These are phyloP conservation scores for Paramecium primaurelia DNA, from an alignment of 73 alveolate species.

Conservation along the genomic window DNA sequence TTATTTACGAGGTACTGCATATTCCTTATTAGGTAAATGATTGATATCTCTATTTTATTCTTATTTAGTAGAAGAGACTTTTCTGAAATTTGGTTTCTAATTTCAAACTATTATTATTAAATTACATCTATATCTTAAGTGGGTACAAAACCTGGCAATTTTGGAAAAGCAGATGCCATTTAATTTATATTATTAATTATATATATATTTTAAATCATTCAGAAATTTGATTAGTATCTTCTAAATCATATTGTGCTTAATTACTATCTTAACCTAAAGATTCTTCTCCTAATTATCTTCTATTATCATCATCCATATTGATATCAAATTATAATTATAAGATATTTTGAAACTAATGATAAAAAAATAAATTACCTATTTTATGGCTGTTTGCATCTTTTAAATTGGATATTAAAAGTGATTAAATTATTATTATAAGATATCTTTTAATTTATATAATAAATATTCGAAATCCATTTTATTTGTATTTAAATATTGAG, in stretches of 20 bases:
- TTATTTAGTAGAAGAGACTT: conserved; percentile 67
- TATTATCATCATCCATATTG: background rate
- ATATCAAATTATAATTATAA: background rate
- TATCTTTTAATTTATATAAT: background rate
- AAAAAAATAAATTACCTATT: background rate
- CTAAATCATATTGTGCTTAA: background rate
- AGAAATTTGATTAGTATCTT: background rate
- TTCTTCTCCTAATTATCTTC: background rate
- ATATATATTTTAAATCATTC: background rate
- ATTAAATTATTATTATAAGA: background rate
- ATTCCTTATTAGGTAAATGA: conserved; percentile 49
- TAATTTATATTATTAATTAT: background rate
- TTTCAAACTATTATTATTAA: conserved; percentile 33
- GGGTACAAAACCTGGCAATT: conserved; percentile 85
- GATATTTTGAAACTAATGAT: background rate
- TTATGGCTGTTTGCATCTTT: background rate
- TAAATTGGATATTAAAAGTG: background rate
- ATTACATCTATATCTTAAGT: conserved; percentile 75
- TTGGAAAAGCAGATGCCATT: conserved; percentile 79
- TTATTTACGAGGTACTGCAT: conserved; percentile 67
- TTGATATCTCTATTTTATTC: conserved; percentile 68
- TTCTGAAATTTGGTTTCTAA: conserved; percentile 65
- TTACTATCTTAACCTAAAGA: background rate
- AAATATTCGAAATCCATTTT: background rate
- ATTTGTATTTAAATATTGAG: background rate